Percentiles rank a stretch among this genome's conserved stretches.
Conservation (phyloP, 345 rosid species). For the Rhodamnia argentea region DNA sequence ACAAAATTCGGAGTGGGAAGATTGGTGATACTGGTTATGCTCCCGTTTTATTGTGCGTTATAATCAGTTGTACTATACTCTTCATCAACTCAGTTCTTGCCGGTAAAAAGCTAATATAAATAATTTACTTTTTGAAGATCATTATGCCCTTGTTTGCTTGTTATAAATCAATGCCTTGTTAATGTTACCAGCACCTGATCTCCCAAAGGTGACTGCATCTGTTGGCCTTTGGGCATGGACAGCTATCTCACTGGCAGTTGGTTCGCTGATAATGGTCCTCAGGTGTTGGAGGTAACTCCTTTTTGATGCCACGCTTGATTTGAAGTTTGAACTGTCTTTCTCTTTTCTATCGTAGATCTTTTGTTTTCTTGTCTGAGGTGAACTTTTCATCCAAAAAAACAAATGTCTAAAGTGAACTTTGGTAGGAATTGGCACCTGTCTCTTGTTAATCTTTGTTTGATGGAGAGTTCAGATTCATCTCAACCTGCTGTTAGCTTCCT, state of each 20-base stretch:
- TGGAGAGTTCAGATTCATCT: background rate
- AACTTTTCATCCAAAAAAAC: background rate
- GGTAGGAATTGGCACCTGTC: background rate
- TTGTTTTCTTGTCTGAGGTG: background rate
- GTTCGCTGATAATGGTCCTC: constrained; percentile 52
- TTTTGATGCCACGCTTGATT: background rate
- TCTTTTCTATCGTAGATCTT: background rate
- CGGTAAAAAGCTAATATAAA: background rate
- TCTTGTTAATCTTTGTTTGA: background rate
- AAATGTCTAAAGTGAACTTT: background rate
- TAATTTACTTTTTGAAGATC: background rate
- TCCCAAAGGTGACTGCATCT: constrained; percentile 78
- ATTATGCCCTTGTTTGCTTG: background rate
- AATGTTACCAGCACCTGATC: constrained; percentile 48
- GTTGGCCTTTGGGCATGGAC: constrained; percentile 83
- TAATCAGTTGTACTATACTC: constrained; percentile 39
- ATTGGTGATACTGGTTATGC: constrained; percentile 58
- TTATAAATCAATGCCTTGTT: constrained; percentile 11
- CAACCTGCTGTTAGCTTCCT: background rate
- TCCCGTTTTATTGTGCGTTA: constrained; percentile 46
- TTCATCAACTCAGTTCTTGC: constrained; percentile 77
- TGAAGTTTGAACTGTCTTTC: background rate
- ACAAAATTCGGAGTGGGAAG: constrained; percentile 44
- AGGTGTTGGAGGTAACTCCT: constrained; percentile 67
- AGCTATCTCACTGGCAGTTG: constrained; percentile 51